Evolutionary conservation across 2,329 filamentous ascomycete genomes (phyloP).

Genomic region (Cryphonectria naterciae): DNA sequence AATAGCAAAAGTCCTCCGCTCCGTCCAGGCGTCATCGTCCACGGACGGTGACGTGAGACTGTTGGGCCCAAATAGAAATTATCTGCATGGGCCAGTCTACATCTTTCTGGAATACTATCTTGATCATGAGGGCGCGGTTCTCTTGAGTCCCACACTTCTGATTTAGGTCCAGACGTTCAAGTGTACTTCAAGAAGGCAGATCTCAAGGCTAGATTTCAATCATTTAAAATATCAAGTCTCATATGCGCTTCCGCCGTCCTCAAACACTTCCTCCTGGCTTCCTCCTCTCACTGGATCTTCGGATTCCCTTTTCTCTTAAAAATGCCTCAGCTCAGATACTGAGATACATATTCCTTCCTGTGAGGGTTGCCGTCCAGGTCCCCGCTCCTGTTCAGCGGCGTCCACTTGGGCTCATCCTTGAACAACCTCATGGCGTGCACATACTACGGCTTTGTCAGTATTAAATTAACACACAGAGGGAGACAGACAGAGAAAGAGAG

Average conservation of each 20-base stretch:
- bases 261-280: neutral
- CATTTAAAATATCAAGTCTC: neutral
- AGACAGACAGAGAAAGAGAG: too few species aligned
- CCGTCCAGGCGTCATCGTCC: neutral
- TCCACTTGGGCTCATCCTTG: slow-evolving; percentile 99
- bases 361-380: slow-evolving; percentile 80
- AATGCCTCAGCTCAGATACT: slow-evolving; percentile 43
- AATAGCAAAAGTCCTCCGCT: neutral
- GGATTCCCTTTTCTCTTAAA: neutral
- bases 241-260: neutral
- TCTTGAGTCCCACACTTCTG: neutral
- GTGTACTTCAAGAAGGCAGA: neutral
- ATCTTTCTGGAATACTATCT: neutral
- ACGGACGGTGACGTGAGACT: neutral
- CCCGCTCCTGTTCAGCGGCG: slow-evolving; percentile 77
- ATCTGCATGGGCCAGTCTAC: slow-evolving; percentile 10
- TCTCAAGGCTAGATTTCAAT: neutral
- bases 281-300: neutral
- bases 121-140: neutral
- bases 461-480: slow-evolving; percentile 7
- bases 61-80: slow-evolving; percentile 11
- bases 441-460: slow-evolving; percentile 61
- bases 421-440: slow-evolving; percentile 96
- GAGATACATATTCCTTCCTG: slow-evolving; percentile 74
- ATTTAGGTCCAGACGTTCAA: neutral